Conservation (phyloP, 2,329 filamentous ascomycete species). For the Chaetomium sp. region DNA sequence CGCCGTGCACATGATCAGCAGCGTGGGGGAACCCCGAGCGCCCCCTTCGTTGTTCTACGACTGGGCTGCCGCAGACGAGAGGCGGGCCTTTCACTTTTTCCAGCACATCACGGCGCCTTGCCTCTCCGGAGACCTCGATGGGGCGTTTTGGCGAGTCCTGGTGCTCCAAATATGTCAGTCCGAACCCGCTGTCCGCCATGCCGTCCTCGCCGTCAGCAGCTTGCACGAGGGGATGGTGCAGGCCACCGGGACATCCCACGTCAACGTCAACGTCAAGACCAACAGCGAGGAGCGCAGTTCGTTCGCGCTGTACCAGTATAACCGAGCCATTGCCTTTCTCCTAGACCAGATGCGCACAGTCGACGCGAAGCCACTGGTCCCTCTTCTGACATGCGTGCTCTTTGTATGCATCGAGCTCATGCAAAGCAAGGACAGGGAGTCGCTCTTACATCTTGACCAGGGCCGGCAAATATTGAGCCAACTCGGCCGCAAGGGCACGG, state of each 20-base stretch:
- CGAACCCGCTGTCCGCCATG: constrained; percentile 43
- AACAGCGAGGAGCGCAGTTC: constrained; percentile 14
- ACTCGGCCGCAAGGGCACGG: constrained; percentile 23
- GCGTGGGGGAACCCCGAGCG: constrained; percentile 11
- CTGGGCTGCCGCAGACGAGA: constrained; percentile 28
- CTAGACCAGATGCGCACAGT: constrained; percentile 30
- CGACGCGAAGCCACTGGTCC: constrained; percentile 27
- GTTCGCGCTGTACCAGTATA: constrained; percentile 42
- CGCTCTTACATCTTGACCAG: constrained; percentile 40
- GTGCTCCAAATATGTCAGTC: constrained; percentile 40
- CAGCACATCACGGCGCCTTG: constrained; percentile 33
- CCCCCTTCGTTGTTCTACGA: constrained; percentile 23
- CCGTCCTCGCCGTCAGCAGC: constrained; percentile 44
- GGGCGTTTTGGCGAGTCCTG: constrained; percentile 38
- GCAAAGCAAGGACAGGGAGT: constrained; percentile 41
- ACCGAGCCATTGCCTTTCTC: constrained; percentile 40
- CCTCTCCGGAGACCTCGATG: constrained; percentile 38
- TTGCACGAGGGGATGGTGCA: constrained; percentile 34
- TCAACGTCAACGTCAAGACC: constrained; percentile 5
- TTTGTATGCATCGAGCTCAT: constrained; percentile 50
- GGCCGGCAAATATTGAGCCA: constrained; percentile 36
- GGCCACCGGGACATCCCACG: constrained; percentile 20
- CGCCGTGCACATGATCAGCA: constrained; percentile 2
- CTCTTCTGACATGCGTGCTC: constrained; percentile 42
- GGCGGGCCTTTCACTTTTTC: constrained; percentile 35